These are phyloP conservation scores for Prunus mongolica DNA, from an alignment of 306 rosid species.

Conservation along the genomic window DNA sequence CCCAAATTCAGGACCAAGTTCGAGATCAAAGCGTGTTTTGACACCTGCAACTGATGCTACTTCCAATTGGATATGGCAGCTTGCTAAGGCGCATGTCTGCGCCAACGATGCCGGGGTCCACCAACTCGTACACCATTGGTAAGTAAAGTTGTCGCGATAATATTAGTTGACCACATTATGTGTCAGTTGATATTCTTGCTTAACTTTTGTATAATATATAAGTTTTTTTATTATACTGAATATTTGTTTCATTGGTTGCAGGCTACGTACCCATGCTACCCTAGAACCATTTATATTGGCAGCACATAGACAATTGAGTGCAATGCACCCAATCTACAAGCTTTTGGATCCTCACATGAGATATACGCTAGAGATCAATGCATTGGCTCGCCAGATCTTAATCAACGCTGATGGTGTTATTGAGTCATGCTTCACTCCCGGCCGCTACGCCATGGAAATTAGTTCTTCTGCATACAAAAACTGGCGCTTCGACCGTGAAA, in stretches of 20 bases:
- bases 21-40: slow-evolving; percentile 57
- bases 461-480: slow-evolving; percentile 80
- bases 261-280: slow-evolving; percentile 84
- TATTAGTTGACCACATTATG: background rate
- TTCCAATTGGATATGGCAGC: slow-evolving; percentile 80
- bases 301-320: slow-evolving; percentile 86
- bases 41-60: slow-evolving; percentile 79
- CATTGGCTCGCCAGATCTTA: slow-evolving; percentile 66
- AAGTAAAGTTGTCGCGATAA: background rate
- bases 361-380: slow-evolving; percentile 84
- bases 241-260: slow-evolving; percentile 13
- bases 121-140: slow-evolving; percentile 96
- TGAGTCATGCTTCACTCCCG: slow-evolving; percentile 88
- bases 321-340: slow-evolving; percentile 87
- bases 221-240: background rate
- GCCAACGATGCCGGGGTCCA: slow-evolving; percentile 93
- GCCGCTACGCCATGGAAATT: slow-evolving; percentile 77
- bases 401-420: slow-evolving; percentile 70
- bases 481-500: slow-evolving; percentile 89
- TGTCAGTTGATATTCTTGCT: background rate
- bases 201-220: background rate
- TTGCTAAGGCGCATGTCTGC: slow-evolving; percentile 90
- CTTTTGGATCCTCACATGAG: slow-evolving; percentile 96
- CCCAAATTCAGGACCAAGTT: slow-evolving; percentile 56
- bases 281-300: slow-evolving; percentile 82